Evolutionary conservation across 169 alveolate genomes (phyloP).

Genomic region (Sarcocystis neurona): DNA sequence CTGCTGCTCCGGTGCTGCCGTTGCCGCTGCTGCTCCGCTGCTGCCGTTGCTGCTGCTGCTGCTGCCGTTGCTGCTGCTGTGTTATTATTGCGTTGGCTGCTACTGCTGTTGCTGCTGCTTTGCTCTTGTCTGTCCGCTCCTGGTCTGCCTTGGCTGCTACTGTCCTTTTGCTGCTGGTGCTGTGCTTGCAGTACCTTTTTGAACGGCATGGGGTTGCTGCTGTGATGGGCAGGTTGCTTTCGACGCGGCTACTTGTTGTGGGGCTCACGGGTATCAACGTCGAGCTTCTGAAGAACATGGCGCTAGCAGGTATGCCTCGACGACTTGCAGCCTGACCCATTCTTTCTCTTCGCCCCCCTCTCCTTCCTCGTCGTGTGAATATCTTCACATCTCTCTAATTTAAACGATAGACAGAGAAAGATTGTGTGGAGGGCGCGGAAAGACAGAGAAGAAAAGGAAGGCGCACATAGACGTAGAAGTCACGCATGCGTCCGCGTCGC

Average conservation of each 20-base stretch:
- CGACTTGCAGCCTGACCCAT: neutral
- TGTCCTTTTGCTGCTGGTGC: neutral
- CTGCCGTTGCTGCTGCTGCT: neutral
- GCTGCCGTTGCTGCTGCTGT: neutral
- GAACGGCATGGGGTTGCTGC: neutral
- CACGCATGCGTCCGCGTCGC: too few relatives aligned
- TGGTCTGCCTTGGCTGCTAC: neutral
- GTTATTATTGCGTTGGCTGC: neutral
- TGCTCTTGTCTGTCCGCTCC: neutral
- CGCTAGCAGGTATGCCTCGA: conserved; percentile 65
- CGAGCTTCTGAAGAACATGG: conserved; percentile 65
- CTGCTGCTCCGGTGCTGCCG: neutral
- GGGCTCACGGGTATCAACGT: conserved; percentile 67
- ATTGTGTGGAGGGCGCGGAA: too few relatives aligned
- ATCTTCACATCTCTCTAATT: too few relatives aligned
- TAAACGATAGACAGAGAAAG: too few relatives aligned
- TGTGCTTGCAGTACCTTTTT: neutral
- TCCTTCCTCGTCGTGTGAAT: neutral
- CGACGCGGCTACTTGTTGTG: conserved; percentile 57
- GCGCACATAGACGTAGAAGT: too few relatives aligned
- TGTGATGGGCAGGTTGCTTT: conserved; percentile 51
- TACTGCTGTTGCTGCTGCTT: neutral
- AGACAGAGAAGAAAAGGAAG: too few relatives aligned
- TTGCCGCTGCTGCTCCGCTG: too few relatives aligned
- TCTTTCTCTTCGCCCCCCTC: neutral